Evolutionary conservation across 2,329 filamentous ascomycete species (phyloP).

Genomic region (Uncinocarpus reesii): DNA sequence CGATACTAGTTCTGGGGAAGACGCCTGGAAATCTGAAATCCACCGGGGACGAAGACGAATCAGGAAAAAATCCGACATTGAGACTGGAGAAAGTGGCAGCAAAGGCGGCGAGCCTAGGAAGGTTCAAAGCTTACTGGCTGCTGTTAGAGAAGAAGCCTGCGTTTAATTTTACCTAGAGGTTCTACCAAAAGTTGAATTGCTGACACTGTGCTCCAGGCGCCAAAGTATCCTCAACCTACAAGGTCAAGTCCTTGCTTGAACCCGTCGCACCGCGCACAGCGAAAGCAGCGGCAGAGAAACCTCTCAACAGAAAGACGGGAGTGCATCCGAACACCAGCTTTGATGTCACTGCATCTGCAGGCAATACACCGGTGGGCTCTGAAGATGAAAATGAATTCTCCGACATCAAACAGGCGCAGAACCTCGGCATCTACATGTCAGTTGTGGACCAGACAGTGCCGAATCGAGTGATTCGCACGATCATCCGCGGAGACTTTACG

Average conservation of each 20-base stretch:
- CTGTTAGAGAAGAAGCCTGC: slow-evolving; percentile 69
- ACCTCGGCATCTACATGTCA: slow-evolving; percentile 69
- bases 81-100: slow-evolving; percentile 7
- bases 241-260: slow-evolving; percentile 57
- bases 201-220: slow-evolving; percentile 35
- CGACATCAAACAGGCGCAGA: slow-evolving; percentile 81
- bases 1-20: slow-evolving; percentile 52
- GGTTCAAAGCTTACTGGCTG: slow-evolving; percentile 56
- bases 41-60: slow-evolving; percentile 32
- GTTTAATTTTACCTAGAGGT: slow-evolving; percentile 26
- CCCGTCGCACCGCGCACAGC: slow-evolving; percentile 47
- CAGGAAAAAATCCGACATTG: slow-evolving; percentile 19
- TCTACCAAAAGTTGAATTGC: slow-evolving; percentile 1
- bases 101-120: slow-evolving; percentile 30
- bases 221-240: slow-evolving; percentile 46
- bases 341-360: slow-evolving; percentile 54
- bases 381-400: slow-evolving; percentile 76
- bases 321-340: slow-evolving; percentile 80
- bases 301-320: slow-evolving; percentile 37
- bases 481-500: slow-evolving; percentile 77
- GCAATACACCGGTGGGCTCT: slow-evolving; percentile 59
- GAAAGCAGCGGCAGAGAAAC: slow-evolving; percentile 51
- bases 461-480: slow-evolving; percentile 75
- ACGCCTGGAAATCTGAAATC: slow-evolving; percentile 40
- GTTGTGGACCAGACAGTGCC: slow-evolving; percentile 62